Evolutionary conservation across 2,329 filamentous ascomycete genomes (phyloP).

Genomic region (Colletotrichum echinochloae): DNA sequence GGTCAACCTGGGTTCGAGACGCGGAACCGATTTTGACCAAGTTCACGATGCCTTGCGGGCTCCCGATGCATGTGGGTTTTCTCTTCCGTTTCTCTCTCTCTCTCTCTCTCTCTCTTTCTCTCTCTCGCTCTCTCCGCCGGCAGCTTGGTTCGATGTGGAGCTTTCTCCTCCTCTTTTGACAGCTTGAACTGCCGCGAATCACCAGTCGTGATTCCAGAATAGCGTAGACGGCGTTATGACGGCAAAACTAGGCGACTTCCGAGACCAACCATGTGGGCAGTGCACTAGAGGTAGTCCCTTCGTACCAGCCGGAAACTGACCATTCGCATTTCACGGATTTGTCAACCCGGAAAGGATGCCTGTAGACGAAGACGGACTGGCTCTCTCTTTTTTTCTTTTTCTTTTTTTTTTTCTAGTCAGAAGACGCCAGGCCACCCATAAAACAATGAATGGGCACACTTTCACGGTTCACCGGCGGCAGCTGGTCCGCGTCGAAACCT

Average conservation of each 20-base stretch:
- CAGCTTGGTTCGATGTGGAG: not conserved
- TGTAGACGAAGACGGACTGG: not conserved
- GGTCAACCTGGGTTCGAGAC: constrained; percentile 11
- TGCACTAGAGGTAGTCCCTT: constrained; percentile 12
- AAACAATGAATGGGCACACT: not conserved
- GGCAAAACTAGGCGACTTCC: constrained; percentile 29
- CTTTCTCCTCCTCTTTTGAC: not conserved
- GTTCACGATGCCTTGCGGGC: constrained; percentile 12
- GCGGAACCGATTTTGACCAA: not conserved
- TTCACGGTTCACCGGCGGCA: not conserved
- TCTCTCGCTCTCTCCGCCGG: not conserved
- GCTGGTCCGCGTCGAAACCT: not conserved
- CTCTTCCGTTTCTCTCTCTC: too few species aligned
- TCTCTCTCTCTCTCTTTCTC: too few species aligned
- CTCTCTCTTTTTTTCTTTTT: not conserved
- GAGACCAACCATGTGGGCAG: constrained; percentile 13
- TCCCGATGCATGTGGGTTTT: not conserved
- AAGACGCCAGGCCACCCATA: too few species aligned
- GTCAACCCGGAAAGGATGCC: not conserved
- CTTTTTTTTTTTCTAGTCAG: constrained; percentile 4
- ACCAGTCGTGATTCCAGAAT: constrained; percentile 13
- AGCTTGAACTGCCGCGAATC: constrained; percentile 7
- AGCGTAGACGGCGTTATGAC: constrained; percentile 19
- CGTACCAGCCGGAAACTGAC: not conserved
- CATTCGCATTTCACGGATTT: constrained; percentile 6